These are phyloP conservation scores for Pseudognaphalium luteoalbum DNA, from an alignment of 129 eudicot species.

Conservation along the genomic window DNA sequence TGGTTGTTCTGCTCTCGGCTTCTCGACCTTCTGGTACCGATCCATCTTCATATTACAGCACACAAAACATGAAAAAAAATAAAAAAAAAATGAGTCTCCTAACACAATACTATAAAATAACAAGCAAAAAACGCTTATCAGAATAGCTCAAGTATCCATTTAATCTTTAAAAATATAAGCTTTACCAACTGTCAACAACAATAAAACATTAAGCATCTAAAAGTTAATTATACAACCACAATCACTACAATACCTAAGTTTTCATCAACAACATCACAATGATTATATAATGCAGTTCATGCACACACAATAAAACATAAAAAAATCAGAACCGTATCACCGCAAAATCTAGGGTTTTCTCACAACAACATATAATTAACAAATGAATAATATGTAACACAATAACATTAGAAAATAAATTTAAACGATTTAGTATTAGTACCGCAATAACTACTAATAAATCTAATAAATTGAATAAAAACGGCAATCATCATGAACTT, in stretches of 20 bases:
- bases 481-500: neutral
- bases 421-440: constrained; percentile 33
- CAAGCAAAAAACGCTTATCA: neutral
- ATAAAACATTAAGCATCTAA: neutral
- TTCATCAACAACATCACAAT: neutral
- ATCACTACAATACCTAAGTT: neutral
- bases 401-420: neutral
- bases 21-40: constrained; percentile 94
- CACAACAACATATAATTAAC: neutral
- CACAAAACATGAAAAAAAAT: neutral
- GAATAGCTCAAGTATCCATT: neutral
- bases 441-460: neutral
- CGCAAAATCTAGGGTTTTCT: constrained; percentile 25
- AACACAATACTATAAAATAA: neutral
- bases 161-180: neutral
- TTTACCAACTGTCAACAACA: neutral
- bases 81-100: neutral
- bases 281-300: neutral
- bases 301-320: constrained; percentile 1
- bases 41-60: constrained; percentile 57
- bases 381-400: no score
- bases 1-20: constrained; percentile 80
- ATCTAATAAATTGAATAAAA: constrained; percentile 10
- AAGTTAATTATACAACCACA: neutral
- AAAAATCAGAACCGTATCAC: neutral